phyloP scores from a whole-genome alignment of 805 yeast genomes.

The Monosporozyma unispora region DNA sequence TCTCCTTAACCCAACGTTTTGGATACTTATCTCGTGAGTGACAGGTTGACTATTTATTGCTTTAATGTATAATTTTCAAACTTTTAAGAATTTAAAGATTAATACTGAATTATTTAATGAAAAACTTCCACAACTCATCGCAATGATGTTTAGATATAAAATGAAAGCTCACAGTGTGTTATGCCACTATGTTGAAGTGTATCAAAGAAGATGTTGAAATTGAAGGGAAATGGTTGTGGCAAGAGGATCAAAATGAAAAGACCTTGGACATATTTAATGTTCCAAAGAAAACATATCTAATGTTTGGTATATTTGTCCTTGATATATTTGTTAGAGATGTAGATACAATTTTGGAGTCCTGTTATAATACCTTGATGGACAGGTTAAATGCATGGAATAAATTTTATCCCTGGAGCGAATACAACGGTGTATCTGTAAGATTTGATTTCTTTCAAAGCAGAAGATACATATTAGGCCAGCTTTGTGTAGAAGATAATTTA shows the following conservation, averaged over 20 bases:
- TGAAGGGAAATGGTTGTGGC: conserved; percentile 19
- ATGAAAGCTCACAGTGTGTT: background rate
- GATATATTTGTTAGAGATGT: conserved; percentile 12
- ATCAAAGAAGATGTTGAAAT: conserved; percentile 1
- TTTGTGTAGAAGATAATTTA: conserved; percentile 36
- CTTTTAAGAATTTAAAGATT: background rate
- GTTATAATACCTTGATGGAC: conserved; percentile 1
- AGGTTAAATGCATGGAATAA: conserved; percentile 31
- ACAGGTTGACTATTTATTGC: background rate
- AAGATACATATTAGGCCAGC: conserved; percentile 23
- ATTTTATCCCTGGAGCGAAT: conserved; percentile 37
- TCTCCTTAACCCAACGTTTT: background rate
- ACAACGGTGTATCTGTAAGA: conserved; percentile 20
- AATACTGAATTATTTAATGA: background rate
- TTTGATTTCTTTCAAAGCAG: conserved; percentile 8
- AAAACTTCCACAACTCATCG: background rate
- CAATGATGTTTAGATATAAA: too few species aligned
- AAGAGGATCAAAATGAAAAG: conserved; percentile 12
- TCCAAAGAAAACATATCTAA: conserved; percentile 15
- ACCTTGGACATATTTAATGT: conserved; percentile 13
- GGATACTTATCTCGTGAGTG: background rate
- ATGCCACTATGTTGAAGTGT: conserved; percentile 6
- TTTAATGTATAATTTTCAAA: background rate
- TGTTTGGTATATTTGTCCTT: conserved; percentile 24
- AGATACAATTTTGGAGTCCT: background rate